Conservation (phyloP, 495 filamentous ascomycete genomes). For the Penicillium cosmopolitanum region DNA sequence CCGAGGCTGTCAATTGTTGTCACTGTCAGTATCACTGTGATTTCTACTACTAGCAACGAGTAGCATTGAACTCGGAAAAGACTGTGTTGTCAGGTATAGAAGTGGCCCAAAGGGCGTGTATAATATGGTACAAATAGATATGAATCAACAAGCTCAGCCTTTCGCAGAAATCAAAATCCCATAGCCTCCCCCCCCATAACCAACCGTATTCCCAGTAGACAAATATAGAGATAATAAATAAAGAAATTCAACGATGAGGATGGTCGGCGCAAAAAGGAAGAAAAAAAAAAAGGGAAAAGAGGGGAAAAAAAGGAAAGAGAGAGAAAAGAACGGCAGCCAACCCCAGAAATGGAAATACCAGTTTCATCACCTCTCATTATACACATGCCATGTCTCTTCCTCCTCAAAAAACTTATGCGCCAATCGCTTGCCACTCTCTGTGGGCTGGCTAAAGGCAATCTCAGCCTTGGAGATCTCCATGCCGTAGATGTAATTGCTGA, state of each 20-base stretch:
- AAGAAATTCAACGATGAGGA: too few species aligned
- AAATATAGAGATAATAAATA: background rate
- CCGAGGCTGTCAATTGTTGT: background rate
- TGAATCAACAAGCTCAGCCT: background rate
- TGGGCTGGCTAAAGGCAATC: conserved; percentile 78
- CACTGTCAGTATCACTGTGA: too few species aligned
- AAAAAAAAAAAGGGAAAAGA: background rate
- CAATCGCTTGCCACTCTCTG: conserved; percentile 65
- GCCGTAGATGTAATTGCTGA: conserved; percentile 67
- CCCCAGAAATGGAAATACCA: background rate
- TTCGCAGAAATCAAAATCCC: conserved; percentile 6
- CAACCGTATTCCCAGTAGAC: background rate
- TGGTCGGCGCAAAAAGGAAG: background rate
- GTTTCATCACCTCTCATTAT: conserved; percentile 45
- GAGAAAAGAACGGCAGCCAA: background rate
- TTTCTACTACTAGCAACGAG: too few species aligned
- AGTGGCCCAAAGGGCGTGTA: background rate
- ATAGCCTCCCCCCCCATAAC: background rate
- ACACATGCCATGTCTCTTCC: conserved; percentile 56
- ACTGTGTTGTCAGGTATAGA: conserved; percentile 11
- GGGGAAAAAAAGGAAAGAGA: background rate
- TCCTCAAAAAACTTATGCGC: conserved; percentile 66
- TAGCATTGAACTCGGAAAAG: conserved; percentile 2
- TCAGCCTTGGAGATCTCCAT: conserved; percentile 63
- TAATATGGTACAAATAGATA: conserved; percentile 5